A percentile compares a stretch with the other conserved stretches of the same genome.
Evolutionary conservation across 2,329 filamentous ascomycete species (phyloP).

Genomic region (Ophiocordyceps robertsii): DNA sequence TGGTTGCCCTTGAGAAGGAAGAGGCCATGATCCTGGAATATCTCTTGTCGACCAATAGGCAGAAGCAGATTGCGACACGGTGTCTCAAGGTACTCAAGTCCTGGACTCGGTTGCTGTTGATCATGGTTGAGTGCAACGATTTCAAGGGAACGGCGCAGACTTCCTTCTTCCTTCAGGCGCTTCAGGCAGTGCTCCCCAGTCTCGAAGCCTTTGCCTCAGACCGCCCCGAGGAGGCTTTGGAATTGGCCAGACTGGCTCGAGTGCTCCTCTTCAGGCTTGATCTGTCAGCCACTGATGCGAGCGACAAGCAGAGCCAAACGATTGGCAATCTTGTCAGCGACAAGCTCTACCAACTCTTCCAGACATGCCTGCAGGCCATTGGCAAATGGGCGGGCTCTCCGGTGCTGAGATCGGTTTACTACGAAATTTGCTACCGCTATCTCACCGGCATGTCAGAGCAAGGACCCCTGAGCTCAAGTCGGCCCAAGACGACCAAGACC

Average conservation of each 20-base stretch:
- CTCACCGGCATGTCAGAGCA: slow-evolving; percentile 54
- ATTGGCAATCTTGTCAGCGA: slow-evolving; percentile 69
- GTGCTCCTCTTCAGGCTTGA: slow-evolving; percentile 61
- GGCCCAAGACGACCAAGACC: slow-evolving; percentile 56
- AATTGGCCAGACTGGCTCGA: slow-evolving; percentile 66
- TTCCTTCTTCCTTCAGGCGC: slow-evolving; percentile 69
- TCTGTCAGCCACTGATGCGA: slow-evolving; percentile 25
- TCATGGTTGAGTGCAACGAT: slow-evolving; percentile 72
- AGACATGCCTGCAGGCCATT: slow-evolving; percentile 69
- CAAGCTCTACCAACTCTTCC: slow-evolving; percentile 83
- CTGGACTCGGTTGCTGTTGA: slow-evolving; percentile 74
- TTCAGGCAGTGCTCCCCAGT: slow-evolving; percentile 80
- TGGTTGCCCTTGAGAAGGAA: slow-evolving; percentile 40
- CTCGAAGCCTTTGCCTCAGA: slow-evolving; percentile 65
- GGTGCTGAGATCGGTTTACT: slow-evolving; percentile 70
- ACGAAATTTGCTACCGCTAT: slow-evolving; percentile 83
- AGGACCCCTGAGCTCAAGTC: slow-evolving; percentile 31
- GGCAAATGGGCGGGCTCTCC: slow-evolving; percentile 58
- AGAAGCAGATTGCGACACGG: slow-evolving; percentile 40
- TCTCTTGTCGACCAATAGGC: slow-evolving; percentile 49
- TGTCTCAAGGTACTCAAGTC: slow-evolving; percentile 59
- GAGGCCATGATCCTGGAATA: slow-evolving; percentile 47
- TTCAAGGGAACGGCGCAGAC: slow-evolving; percentile 60
- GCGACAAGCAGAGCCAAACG: slow-evolving; percentile 29
- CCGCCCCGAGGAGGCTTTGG: slow-evolving; percentile 54